Percentiles rank a stretch among this genome's conserved stretches.
phyloP scores from a whole-genome alignment of 345 rosid genomes.

The Lepidium aucheri region DNA sequence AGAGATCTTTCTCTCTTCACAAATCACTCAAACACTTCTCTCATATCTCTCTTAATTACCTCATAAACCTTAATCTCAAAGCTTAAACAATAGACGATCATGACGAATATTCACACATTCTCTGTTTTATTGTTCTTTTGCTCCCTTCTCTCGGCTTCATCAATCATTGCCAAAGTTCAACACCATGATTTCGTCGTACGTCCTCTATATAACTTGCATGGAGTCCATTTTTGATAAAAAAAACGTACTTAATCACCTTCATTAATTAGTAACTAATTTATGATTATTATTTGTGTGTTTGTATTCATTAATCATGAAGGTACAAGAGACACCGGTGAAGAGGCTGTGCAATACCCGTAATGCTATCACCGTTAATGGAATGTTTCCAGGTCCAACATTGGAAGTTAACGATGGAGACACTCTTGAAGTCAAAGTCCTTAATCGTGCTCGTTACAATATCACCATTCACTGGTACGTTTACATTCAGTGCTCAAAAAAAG shows the following conservation, averaged over 20 bases:
- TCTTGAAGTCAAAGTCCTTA: slow-evolving; percentile 54
- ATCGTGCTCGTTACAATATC: slow-evolving; percentile 58
- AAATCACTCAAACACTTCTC: slow-evolving; percentile 3
- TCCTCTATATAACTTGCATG: not conserved
- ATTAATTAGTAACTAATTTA: not conserved
- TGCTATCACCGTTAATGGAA: slow-evolving; percentile 79
- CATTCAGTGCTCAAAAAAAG: too few relatives aligned
- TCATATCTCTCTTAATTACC: slow-evolving; percentile 4
- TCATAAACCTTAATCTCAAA: not conserved
- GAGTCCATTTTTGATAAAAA: not conserved
- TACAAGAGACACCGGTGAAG: slow-evolving; percentile 82
- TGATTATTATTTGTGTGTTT: not conserved
- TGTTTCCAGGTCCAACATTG: slow-evolving; percentile 89
- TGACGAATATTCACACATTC: not conserved
- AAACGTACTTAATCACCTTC: not conserved
- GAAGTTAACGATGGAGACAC: slow-evolving; percentile 70
- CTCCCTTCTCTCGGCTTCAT: slow-evolving; percentile 37
- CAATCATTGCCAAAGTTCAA: slow-evolving; percentile 43
- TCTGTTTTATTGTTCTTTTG: slow-evolving; percentile 19
- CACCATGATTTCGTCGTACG: slow-evolving; percentile 72
- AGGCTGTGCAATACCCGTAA: slow-evolving; percentile 87
- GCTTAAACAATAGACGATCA: not conserved
- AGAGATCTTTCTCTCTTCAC: not conserved
- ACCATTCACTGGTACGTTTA: slow-evolving; percentile 81
- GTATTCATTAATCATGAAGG: slow-evolving; percentile 24